Conservation (phyloP, 2,329 filamentous ascomycete species). For the Claviceps cyperi region DNA sequence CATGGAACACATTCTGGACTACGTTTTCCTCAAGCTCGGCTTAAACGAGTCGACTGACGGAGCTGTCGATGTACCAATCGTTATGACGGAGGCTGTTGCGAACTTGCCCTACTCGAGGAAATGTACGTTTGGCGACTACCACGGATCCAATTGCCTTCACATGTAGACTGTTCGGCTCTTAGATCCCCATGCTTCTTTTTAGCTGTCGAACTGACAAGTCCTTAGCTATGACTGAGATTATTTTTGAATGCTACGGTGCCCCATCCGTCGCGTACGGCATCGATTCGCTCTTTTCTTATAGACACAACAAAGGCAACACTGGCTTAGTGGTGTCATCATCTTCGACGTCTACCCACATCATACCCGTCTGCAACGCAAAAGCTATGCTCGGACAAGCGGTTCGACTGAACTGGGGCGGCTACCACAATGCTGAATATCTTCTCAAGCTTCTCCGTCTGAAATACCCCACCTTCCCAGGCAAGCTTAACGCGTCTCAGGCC, state of each 20-base stretch:
- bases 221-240: slow-evolving; percentile 85
- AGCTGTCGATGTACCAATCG: slow-evolving; percentile 67
- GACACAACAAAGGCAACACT: slow-evolving; percentile 75
- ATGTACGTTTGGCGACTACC: slow-evolving; percentile 40
- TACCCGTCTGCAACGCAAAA: slow-evolving; percentile 80
- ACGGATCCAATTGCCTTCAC: not conserved
- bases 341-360: slow-evolving; percentile 86
- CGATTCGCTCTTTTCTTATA: slow-evolving; percentile 91
- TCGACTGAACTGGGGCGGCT: slow-evolving; percentile 87
- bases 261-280: slow-evolving; percentile 88
- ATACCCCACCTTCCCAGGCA: slow-evolving; percentile 78
- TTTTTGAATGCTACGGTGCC: slow-evolving; percentile 90
- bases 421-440: slow-evolving; percentile 79
- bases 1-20: slow-evolving; percentile 88
- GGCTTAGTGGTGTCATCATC: slow-evolving; percentile 86
- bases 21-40: slow-evolving; percentile 86
- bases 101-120: slow-evolving; percentile 80
- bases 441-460: slow-evolving; percentile 81
- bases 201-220: slow-evolving; percentile 9
- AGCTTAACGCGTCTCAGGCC: slow-evolving; percentile 73
- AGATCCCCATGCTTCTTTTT: not conserved
- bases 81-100: slow-evolving; percentile 91
- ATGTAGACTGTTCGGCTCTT: not conserved
- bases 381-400: slow-evolving; percentile 74
- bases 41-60: slow-evolving; percentile 57